These are phyloP conservation scores for Casuarina equisetifolia DNA, from an alignment of 306 rosid species.

Conservation along the genomic window DNA sequence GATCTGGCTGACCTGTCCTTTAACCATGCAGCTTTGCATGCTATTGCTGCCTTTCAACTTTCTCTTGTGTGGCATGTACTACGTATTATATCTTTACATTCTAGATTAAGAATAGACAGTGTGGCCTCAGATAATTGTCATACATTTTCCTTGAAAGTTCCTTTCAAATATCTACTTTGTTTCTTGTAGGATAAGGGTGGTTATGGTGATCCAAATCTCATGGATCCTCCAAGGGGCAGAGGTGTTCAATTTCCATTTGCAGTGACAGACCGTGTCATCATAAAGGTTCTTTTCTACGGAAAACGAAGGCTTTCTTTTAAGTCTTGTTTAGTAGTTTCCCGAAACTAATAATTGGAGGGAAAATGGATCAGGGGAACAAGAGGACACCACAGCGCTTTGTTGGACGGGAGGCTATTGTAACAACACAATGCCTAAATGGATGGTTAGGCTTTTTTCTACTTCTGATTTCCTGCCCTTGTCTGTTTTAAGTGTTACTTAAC, in stretches of 20 bases:
- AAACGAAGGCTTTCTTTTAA: slow-evolving; percentile 8
- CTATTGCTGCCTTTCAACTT: not conserved
- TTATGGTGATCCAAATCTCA: slow-evolving; percentile 59
- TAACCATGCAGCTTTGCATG: not conserved
- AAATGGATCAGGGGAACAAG: slow-evolving; percentile 83
- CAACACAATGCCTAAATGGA: slow-evolving; percentile 98
- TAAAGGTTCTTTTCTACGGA: slow-evolving; percentile 56
- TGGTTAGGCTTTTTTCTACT: slow-evolving; percentile 57
- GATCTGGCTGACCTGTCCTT: not conserved
- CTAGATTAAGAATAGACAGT: slow-evolving; percentile 1
- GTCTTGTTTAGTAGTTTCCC: slow-evolving; percentile 14
- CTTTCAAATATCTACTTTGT: slow-evolving; percentile 27
- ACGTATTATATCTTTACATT: too few species aligned
- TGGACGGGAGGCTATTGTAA: slow-evolving; percentile 96
- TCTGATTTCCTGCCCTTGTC: slow-evolving; percentile 13
- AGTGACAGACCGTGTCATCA: slow-evolving; percentile 86
- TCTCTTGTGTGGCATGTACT: not conserved
- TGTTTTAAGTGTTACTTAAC: slow-evolving; percentile 11
- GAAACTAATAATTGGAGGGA: slow-evolving; percentile 30
- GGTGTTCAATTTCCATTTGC: slow-evolving; percentile 98
- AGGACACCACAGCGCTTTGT: slow-evolving; percentile 97
- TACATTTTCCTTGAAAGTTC: slow-evolving; percentile 18
- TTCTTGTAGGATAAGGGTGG: slow-evolving; percentile 71
- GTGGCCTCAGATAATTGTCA: not conserved
- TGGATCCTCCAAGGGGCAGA: slow-evolving; percentile 72